phyloP scores from a whole-genome alignment of 2,329 filamentous ascomycete genomes.

The Chrysosphaeria jannelii region DNA sequence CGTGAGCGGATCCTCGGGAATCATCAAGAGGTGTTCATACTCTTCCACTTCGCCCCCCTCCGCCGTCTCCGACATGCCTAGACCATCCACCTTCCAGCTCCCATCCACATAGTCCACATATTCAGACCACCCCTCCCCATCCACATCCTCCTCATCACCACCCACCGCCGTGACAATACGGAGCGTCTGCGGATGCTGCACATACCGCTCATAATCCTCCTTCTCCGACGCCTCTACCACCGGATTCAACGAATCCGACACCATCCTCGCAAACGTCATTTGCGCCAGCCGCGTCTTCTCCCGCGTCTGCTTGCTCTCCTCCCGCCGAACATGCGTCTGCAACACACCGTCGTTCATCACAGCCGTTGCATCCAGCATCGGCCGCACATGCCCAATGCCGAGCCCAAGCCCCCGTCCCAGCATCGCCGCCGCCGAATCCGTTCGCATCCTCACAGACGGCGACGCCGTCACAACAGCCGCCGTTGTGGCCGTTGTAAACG shows the following conservation, averaged over 20 bases:
- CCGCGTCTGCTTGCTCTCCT: conserved; percentile 24
- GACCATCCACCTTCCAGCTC: conserved; percentile 27
- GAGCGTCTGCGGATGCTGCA: conserved; percentile 66
- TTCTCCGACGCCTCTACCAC: conserved; percentile 38
- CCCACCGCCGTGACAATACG: conserved; percentile 52
- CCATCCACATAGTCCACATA: conserved; percentile 58
- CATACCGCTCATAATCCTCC: conserved; percentile 67
- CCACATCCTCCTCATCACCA: conserved; percentile 12
- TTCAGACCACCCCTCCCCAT: conserved; percentile 23
- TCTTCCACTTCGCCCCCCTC: conserved; percentile 27
- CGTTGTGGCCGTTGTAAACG: conserved; percentile 2
- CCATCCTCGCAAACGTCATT: conserved; percentile 66
- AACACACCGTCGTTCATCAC: conserved; percentile 3
- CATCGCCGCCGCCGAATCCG: not conserved
- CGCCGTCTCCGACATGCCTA: conserved; percentile 12
- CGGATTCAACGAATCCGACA: conserved; percentile 63
- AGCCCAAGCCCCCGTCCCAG: not conserved
- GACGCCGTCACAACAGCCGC: conserved; percentile 2
- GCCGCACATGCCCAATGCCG: not conserved
- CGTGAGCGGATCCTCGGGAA: conserved; percentile 59
- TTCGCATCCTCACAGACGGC: not conserved
- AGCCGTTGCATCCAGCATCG: conserved; percentile 3
- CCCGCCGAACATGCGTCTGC: conserved; percentile 1
- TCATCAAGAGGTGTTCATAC: conserved; percentile 46
- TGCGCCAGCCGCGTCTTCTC: conserved; percentile 64